Conservation (phyloP, 1,284 basidiomycete species). For the Rhodofomes roseus region DNA sequence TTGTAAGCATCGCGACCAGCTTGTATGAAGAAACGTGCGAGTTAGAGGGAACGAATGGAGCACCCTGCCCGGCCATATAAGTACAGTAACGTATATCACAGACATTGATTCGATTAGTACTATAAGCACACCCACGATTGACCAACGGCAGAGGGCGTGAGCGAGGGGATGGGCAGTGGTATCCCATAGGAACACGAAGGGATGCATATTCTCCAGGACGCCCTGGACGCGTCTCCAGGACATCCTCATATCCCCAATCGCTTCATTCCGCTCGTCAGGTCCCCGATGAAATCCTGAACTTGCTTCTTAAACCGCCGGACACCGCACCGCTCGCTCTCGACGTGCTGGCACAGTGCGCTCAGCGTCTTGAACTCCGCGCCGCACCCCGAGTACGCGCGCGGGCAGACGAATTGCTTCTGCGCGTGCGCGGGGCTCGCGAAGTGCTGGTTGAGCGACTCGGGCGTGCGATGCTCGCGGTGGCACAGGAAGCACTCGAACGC, state of each 20-base stretch:
- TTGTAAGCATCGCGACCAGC: no score
- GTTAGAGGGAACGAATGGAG: no score
- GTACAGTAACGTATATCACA: no score
- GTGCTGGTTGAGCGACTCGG: constrained; percentile 18
- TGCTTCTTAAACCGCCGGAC: neutral
- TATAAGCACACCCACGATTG: no score
- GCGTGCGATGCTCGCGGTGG: constrained; percentile 15
- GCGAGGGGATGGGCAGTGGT: no score
- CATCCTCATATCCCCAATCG: neutral
- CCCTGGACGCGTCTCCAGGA: no score
- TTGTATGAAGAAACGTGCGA: no score
- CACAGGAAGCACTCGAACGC: constrained; percentile 37
- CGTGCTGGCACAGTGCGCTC: constrained; percentile 29
- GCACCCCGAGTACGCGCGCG: constrained; percentile 17
- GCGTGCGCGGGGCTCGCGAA: constrained; percentile 24
- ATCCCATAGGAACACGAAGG: no score
- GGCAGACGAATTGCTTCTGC: constrained; percentile 21
- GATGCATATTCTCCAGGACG: no score
- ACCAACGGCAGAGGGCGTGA: no score
- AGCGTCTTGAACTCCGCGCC: constrained; percentile 22
- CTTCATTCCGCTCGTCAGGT: constrained; percentile 13
- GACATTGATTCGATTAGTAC: no score
- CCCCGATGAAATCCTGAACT: neutral
- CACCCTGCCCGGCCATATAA: no score
- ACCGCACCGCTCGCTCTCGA: constrained; percentile 26